Evolutionary conservation across 176 grass and related monocot genomes (phyloP).

Genomic region (Carex littledalei): DNA sequence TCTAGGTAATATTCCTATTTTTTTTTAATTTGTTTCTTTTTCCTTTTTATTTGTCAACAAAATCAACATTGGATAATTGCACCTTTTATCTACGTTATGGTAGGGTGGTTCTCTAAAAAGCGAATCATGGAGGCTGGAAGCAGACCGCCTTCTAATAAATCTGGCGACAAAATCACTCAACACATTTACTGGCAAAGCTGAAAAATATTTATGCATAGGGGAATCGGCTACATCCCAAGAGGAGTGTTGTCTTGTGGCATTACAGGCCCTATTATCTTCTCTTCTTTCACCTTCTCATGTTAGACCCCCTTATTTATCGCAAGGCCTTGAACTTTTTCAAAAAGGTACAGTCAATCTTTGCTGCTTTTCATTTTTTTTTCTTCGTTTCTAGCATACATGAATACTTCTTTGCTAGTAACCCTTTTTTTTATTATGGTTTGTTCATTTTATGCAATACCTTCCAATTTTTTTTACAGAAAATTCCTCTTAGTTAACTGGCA

Average conservation of each 20-base stretch:
- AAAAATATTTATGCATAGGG: conserved; percentile 24
- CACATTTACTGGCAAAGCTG: conserved; percentile 23
- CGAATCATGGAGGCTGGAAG: conserved; percentile 52
- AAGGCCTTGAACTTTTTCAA: conserved; percentile 68
- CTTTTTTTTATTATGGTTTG: background rate
- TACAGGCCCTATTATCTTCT: conserved; percentile 65
- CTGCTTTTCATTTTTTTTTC: background rate
- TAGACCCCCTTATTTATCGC: conserved; percentile 52
- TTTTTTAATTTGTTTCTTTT: background rate
- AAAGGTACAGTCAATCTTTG: conserved; percentile 42
- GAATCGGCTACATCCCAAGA: conserved; percentile 31
- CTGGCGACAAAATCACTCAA: conserved; percentile 52
- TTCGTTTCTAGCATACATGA: background rate
- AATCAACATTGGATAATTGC: background rate
- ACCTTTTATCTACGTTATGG: conserved; percentile 23
- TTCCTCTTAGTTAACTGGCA: background rate
- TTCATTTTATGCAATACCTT: background rate
- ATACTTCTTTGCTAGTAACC: background rate
- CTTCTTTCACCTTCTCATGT: conserved; percentile 60
- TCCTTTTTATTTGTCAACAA: background rate
- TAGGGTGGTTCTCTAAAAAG: conserved; percentile 61
- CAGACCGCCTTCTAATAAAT: conserved; percentile 62
- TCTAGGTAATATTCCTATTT: background rate
- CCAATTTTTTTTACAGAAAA: background rate
- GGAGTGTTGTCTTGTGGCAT: conserved; percentile 57